A percentile compares a stretch with the other conserved stretches of the same genome.
Evolutionary conservation across 2,329 filamentous ascomycete species (phyloP).

Genomic region (Rutstroemia sp.): DNA sequence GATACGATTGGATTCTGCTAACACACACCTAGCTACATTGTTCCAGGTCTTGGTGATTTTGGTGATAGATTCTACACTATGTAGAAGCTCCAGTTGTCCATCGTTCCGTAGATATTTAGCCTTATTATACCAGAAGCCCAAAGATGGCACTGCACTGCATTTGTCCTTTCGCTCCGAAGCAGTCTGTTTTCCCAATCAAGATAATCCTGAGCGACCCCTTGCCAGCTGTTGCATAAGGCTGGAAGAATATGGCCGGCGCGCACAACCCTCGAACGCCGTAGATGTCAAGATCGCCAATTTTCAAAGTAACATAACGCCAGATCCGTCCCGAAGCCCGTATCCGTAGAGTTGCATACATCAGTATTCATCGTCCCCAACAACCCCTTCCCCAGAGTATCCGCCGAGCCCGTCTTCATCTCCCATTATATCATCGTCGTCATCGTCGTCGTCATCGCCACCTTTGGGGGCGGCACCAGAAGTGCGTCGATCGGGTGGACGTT

Average conservation of each 20-base stretch:
- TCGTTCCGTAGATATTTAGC: neutral
- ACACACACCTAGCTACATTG: slow-evolving; percentile 66
- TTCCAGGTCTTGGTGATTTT: slow-evolving; percentile 90
- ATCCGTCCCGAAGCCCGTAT: too few species aligned
- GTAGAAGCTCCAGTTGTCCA: slow-evolving; percentile 34
- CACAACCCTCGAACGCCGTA: neutral
- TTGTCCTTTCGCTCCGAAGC: neutral
- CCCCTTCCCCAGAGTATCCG: slow-evolving; percentile 46
- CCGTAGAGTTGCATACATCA: slow-evolving; percentile 22
- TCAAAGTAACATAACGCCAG: too few species aligned
- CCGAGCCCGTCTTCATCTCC: slow-evolving; percentile 40
- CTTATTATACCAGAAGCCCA: neutral
- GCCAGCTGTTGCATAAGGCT: neutral
- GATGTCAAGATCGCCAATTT: neutral
- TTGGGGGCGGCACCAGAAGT: slow-evolving; percentile 18
- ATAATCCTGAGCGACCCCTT: neutral
- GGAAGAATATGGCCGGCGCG: neutral
- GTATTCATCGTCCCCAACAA: slow-evolving; percentile 50
- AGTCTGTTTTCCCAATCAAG: neutral
- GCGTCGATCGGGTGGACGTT: slow-evolving; percentile 16
- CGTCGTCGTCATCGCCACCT: slow-evolving; percentile 28
- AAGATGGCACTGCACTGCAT: neutral
- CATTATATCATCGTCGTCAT: slow-evolving; percentile 28
- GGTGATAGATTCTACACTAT: slow-evolving; percentile 94
- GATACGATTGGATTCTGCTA: slow-evolving; percentile 7